phyloP scores from a whole-genome alignment of 192 early-diverging fungal species.

The Rhizoclosmatium sp. region DNA sequence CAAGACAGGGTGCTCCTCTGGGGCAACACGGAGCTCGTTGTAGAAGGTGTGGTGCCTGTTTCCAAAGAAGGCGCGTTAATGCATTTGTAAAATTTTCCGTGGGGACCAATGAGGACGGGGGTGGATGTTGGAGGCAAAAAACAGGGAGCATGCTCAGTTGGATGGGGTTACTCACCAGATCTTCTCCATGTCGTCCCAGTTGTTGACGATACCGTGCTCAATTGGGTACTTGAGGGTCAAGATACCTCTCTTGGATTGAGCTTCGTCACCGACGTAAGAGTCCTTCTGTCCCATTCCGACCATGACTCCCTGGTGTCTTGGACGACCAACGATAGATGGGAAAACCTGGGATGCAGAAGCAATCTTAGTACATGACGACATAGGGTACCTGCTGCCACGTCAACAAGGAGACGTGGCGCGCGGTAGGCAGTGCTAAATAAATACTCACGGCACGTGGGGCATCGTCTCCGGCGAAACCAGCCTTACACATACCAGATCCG shows the following conservation, averaged over 20 bases:
- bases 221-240: conserved; percentile 76
- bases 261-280: conserved; percentile 78
- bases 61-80: not conserved
- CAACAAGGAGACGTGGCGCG: not conserved
- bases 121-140: conserved; percentile 8
- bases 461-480: conserved; percentile 76
- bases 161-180: conserved; percentile 57
- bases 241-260: conserved; percentile 77
- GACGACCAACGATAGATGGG: conserved; percentile 75
- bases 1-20: conserved; percentile 98
- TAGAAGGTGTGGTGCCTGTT: conserved; percentile 94
- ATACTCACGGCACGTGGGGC: conserved; percentile 64
- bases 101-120: not conserved
- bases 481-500: conserved; percentile 79
- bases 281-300: conserved; percentile 79
- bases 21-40: conserved; percentile 97
- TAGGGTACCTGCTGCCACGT: not conserved
- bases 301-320: conserved; percentile 76
- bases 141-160: not conserved
- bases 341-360: conserved; percentile 50
- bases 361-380: not conserved
- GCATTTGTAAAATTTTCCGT: not conserved
- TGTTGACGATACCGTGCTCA: conserved; percentile 79
- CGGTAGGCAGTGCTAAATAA: not conserved
- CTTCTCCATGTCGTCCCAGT: conserved; percentile 84